Evolutionary conservation across 1,139 yeast species (phyloP).

Genomic region (Trichomonascaceae sp.): DNA sequence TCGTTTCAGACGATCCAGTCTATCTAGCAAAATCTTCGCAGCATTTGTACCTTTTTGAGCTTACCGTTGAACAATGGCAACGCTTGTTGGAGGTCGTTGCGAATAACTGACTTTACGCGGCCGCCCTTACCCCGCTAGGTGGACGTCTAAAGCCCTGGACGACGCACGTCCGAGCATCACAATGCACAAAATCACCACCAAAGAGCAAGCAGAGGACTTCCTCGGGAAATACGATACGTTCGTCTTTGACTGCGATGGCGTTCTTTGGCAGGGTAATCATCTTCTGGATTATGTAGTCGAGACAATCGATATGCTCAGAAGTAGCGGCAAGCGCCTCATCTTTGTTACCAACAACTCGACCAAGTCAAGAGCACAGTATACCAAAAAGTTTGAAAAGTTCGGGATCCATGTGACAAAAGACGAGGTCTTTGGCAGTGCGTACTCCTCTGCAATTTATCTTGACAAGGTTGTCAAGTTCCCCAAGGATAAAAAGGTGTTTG

Average conservation of each 20-base stretch:
- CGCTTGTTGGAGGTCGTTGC: too few species aligned
- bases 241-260: constrained; percentile 88
- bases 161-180: too few species aligned
- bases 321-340: constrained; percentile 53
- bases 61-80: too few species aligned
- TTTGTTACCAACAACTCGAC: constrained; percentile 95
- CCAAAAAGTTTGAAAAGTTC: constrained; percentile 57
- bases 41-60: too few species aligned
- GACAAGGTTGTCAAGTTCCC: constrained; percentile 63
- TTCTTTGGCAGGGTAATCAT: constrained; percentile 73
- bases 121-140: too few species aligned
- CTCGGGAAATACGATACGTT: constrained; percentile 62
- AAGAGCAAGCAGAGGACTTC: constrained; percentile 38
- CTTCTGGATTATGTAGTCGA: constrained; percentile 62
- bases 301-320: constrained; percentile 43
- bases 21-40: too few species aligned
- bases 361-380: constrained; percentile 68
- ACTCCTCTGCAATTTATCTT: constrained; percentile 80
- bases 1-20: too few species aligned
- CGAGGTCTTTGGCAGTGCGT: constrained; percentile 84
- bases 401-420: constrained; percentile 56
- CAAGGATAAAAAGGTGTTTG: constrained; percentile 66
- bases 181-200: constrained; percentile 30
- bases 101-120: too few species aligned
- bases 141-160: too few species aligned